These are phyloP conservation scores for Beauveria asiatica DNA, from an alignment of 2,329 filamentous ascomycete species.

Conservation along the genomic window DNA sequence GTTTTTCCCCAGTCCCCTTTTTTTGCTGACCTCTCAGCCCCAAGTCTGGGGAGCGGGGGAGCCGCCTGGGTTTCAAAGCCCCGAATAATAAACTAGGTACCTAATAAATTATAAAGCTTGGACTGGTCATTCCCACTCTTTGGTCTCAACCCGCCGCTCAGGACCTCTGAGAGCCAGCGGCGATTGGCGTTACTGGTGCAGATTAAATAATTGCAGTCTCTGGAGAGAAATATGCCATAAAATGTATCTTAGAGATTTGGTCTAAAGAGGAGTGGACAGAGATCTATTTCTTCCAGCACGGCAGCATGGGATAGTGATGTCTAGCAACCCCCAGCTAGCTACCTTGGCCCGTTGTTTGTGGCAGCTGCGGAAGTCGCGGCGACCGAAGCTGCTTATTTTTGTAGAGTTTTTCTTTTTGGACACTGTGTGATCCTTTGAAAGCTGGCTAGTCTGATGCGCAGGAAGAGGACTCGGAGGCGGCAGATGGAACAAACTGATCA, in stretches of 20 bases:
- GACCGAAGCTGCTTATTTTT: neutral
- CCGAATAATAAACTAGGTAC: neutral
- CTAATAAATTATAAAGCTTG: no score
- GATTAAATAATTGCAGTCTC: neutral
- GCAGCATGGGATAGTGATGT: neutral
- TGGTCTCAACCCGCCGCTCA: neutral
- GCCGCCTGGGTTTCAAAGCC: neutral
- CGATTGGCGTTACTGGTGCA: neutral
- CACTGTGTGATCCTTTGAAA: neutral
- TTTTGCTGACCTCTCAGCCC: neutral
- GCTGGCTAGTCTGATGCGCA: neutral
- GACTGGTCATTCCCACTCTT: slow-evolving; percentile 1
- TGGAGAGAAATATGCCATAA: neutral
- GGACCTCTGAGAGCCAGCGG: neutral
- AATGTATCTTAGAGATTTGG: neutral
- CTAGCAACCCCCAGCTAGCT: neutral
- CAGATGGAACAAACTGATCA: neutral
- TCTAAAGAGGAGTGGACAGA: neutral
- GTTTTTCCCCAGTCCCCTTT: neutral
- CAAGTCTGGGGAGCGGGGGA: neutral
- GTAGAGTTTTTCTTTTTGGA: neutral
- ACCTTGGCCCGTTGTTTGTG: neutral
- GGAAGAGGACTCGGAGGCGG: neutral
- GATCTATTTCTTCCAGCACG: neutral
- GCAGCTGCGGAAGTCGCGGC: neutral